A percentile compares a stretch with the other conserved stretches of the same genome.
Evolutionary conservation across 2,329 filamentous ascomycete species (phyloP).

Genomic region (Cercospora zeina): DNA sequence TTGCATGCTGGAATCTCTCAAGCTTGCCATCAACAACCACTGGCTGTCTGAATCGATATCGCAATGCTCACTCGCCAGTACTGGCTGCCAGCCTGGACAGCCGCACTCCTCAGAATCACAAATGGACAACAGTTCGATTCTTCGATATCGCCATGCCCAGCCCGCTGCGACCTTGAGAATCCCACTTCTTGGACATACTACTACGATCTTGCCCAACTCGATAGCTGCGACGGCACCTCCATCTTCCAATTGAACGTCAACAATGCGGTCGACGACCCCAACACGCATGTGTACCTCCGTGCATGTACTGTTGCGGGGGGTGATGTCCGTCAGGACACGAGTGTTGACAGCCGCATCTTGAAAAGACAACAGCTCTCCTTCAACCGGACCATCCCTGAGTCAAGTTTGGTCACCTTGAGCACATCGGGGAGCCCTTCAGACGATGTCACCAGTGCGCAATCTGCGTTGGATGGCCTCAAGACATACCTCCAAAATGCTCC

Average conservation of each 20-base stretch:
- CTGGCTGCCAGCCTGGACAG: background rate
- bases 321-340: background rate
- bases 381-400: slow-evolving; percentile 10
- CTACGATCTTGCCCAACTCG: slow-evolving; percentile 12
- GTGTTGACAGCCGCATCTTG: background rate
- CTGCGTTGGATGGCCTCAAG: background rate
- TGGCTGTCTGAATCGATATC: background rate
- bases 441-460: background rate
- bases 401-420: background rate
- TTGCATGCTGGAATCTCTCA: background rate
- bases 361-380: slow-evolving; percentile 4
- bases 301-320: slow-evolving; percentile 19
- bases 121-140: slow-evolving; percentile 6
- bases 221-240: slow-evolving; percentile 15
- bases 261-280: slow-evolving; percentile 17
- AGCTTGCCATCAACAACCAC: background rate
- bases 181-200: slow-evolving; percentile 14
- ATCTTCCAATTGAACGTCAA: slow-evolving; percentile 20
- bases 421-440: background rate
- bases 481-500: background rate
- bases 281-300: slow-evolving; percentile 13
- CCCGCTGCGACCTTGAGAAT: background rate
- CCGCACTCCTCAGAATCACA: background rate
- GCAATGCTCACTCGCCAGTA: background rate
- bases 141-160: background rate